Evolutionary conservation across 495 filamentous ascomycete species (phyloP).

Genomic region (Trichoderma parareesei): DNA sequence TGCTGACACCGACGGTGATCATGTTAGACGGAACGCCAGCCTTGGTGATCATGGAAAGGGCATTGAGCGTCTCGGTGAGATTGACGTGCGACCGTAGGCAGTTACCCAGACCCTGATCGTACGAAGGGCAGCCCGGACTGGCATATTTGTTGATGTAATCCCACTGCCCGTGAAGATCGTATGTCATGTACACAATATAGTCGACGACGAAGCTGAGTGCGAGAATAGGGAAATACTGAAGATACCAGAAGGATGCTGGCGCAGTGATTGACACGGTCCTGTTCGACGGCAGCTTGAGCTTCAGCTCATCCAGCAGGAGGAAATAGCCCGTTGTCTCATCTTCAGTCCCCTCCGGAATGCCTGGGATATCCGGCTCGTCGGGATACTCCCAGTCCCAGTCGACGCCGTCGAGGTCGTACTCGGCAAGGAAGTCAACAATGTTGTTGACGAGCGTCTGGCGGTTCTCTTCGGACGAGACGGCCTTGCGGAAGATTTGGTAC

Average conservation of each 20-base stretch:
- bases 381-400: slow-evolving; percentile 17
- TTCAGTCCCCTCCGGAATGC: slow-evolving; percentile 15
- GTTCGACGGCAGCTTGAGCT: slow-evolving; percentile 16
- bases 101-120: slow-evolving; percentile 18
- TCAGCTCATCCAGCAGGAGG: slow-evolving; percentile 18
- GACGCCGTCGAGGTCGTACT: slow-evolving; percentile 26
- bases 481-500: slow-evolving; percentile 32
- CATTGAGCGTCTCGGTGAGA: slow-evolving; percentile 32
- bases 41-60: slow-evolving; percentile 43
- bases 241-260: slow-evolving; percentile 23
- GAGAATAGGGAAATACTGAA: slow-evolving; percentile 18
- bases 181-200: slow-evolving; percentile 27
- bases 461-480: slow-evolving; percentile 25
- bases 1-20: slow-evolving; percentile 30
- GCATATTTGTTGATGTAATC: slow-evolving; percentile 12
- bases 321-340: slow-evolving; percentile 20
- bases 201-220: slow-evolving; percentile 20
- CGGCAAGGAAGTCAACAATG: slow-evolving; percentile 26
- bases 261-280: slow-evolving; percentile 24
- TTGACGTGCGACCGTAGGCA: slow-evolving; percentile 38
- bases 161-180: slow-evolving; percentile 25
- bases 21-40: slow-evolving; percentile 35
- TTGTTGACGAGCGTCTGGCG: slow-evolving; percentile 28
- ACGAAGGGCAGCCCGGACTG: slow-evolving; percentile 22
- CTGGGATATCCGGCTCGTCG: slow-evolving; percentile 21